Conservation (phyloP, 2,329 filamentous ascomycete genomes). For the Pleurostoma richardsiae region DNA sequence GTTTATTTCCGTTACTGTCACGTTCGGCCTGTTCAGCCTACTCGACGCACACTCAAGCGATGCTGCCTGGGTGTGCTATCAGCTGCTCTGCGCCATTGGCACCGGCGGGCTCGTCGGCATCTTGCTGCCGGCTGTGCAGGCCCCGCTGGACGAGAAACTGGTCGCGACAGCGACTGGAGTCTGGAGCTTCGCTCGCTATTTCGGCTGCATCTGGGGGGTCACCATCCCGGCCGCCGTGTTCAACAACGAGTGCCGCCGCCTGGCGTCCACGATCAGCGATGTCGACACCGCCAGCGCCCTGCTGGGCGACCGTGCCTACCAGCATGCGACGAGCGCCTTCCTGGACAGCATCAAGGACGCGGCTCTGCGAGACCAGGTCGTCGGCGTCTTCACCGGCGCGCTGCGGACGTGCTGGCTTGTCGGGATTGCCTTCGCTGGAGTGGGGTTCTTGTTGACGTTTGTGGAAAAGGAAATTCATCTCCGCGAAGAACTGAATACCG, state of each 20-base stretch:
- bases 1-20: constrained; percentile 20
- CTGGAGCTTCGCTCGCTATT: constrained; percentile 36
- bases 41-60: constrained; percentile 26
- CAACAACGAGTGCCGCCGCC: constrained; percentile 8
- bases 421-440: constrained; percentile 14
- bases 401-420: constrained; percentile 6
- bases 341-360: constrained; percentile 1
- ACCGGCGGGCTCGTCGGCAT: constrained; percentile 33
- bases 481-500: constrained; percentile 13
- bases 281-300: constrained; percentile 8
- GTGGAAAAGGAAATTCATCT: constrained; percentile 14
- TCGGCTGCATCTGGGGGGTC: constrained; percentile 41
- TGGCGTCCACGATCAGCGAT: background rate
- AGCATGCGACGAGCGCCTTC: constrained; percentile 14
- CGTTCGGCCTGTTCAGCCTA: constrained; percentile 26
- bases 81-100: constrained; percentile 32
- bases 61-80: constrained; percentile 32
- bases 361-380: constrained; percentile 9
- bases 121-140: constrained; percentile 36
- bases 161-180: constrained; percentile 27
- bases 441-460: constrained; percentile 13
- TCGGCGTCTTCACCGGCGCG: background rate
- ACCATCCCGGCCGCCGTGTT: constrained; percentile 36
- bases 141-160: constrained; percentile 25
- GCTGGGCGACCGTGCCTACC: constrained; percentile 15